Evolutionary conservation across 2,329 filamentous ascomycete genomes (phyloP).

Genomic region (Penicillium aurantiogriseum): DNA sequence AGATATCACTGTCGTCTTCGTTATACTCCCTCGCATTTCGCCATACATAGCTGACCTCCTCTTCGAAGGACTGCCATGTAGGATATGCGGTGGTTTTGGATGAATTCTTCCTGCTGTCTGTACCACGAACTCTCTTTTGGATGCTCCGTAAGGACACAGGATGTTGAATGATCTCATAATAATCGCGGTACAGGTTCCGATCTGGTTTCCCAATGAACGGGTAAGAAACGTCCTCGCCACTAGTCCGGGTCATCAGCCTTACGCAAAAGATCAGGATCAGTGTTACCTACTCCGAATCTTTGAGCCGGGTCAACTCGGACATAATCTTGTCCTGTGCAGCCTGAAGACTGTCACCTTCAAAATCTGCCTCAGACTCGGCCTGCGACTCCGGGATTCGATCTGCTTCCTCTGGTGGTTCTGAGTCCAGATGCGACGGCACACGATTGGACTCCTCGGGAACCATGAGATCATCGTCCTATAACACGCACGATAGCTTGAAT

Average conservation of each 20-base stretch:
- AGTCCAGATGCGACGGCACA: constrained; percentile 17
- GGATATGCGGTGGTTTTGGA: constrained; percentile 68
- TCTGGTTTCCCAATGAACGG: constrained; percentile 78
- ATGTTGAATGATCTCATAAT: constrained; percentile 79
- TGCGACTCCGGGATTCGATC: constrained; percentile 13
- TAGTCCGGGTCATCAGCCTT: constrained; percentile 27
- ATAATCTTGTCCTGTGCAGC: constrained; percentile 84
- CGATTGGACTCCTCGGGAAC: constrained; percentile 24
- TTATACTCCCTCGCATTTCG: constrained; percentile 86
- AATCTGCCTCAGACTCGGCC: constrained; percentile 58
- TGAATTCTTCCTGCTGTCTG: constrained; percentile 64
- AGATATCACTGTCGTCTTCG: constrained; percentile 85
- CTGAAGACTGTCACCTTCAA: constrained; percentile 74
- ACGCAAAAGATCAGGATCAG: not conserved
- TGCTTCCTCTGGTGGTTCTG: constrained; percentile 28
- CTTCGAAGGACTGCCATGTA: constrained; percentile 77
- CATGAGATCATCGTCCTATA: constrained; percentile 20
- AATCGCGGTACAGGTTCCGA: constrained; percentile 70
- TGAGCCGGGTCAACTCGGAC: constrained; percentile 56
- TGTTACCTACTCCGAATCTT: constrained; percentile 43
- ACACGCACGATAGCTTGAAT: not conserved
- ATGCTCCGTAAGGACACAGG: constrained; percentile 76
- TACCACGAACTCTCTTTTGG: constrained; percentile 72
- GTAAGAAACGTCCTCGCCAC: constrained; percentile 66
- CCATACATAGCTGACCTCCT: constrained; percentile 79